Evolutionary conservation across 2,329 filamentous ascomycete genomes (phyloP).

Genomic region (Colletotrichum noveboracense): DNA sequence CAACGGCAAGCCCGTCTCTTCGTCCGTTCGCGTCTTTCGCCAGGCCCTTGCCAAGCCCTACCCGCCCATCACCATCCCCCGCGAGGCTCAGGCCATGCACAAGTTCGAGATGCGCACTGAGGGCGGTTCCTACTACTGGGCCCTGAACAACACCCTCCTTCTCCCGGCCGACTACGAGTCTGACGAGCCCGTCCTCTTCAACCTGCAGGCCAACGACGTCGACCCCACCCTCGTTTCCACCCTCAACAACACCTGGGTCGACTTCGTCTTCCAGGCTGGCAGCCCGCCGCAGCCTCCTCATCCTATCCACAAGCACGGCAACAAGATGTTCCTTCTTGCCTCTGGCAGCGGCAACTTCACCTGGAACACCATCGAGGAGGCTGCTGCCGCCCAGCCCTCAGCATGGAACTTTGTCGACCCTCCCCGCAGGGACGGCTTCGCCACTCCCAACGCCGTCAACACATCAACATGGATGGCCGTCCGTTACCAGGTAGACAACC

Average conservation of each 20-base stretch:
- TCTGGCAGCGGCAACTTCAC: constrained; percentile 53
- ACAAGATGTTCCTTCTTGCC: constrained; percentile 64
- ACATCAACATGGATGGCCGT: constrained; percentile 52
- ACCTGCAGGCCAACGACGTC: constrained; percentile 35
- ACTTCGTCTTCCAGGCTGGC: constrained; percentile 56
- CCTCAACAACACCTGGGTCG: constrained; percentile 55
- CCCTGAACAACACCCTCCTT: constrained; percentile 51
- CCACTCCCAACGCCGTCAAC: constrained; percentile 36
- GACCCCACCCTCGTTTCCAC: constrained; percentile 55
- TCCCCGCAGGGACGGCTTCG: constrained; percentile 55
- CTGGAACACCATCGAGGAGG: constrained; percentile 59
- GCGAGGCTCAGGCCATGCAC: constrained; percentile 49
- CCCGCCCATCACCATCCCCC: constrained; percentile 47
- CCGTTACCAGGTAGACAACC: constrained; percentile 56
- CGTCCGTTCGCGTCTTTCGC: constrained; percentile 48
- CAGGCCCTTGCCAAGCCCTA: constrained; percentile 49
- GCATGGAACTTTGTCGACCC: constrained; percentile 64
- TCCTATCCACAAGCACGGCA: constrained; percentile 69
- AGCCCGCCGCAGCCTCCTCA: constrained; percentile 56
- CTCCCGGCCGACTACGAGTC: constrained; percentile 41
- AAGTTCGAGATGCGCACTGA: constrained; percentile 44
- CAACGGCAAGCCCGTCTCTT: constrained; percentile 46
- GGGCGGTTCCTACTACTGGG: constrained; percentile 57
- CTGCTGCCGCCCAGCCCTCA: constrained; percentile 47
- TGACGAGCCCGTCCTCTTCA: constrained; percentile 50